Percentiles rank a stretch among this genome's conserved stretches.
These are phyloP conservation scores for Fusarium incarnatum DNA, from an alignment of 2,329 filamentous ascomycete species.

Conservation along the genomic window DNA sequence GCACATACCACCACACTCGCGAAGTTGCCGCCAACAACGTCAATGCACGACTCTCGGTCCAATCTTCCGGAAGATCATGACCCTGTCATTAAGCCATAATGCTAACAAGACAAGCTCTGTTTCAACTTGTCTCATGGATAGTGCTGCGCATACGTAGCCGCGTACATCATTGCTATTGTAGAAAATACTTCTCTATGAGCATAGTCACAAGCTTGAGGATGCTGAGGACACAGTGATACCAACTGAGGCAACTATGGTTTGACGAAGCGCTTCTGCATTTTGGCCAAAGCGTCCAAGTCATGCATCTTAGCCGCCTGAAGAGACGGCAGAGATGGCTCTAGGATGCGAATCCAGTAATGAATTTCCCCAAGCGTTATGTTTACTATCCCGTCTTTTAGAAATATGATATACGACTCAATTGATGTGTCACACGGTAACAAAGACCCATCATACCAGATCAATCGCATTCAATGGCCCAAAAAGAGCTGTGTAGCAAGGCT, in stretches of 20 bases:
- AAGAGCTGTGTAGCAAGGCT: not conserved
- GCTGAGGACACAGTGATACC: not conserved
- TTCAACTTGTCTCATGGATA: constrained; percentile 11
- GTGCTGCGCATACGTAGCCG: not conserved
- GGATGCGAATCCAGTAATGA: not conserved
- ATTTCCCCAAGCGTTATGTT: not conserved
- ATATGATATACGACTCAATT: not conserved
- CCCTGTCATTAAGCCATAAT: constrained; percentile 7
- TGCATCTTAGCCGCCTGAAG: not conserved
- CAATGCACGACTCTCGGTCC: constrained; percentile 4
- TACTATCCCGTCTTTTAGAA: not conserved
- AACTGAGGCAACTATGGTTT: not conserved
- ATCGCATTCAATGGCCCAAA: not conserved
- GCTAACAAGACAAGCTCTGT: constrained; percentile 1
- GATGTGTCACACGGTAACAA: not conserved
- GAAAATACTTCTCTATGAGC: not conserved
- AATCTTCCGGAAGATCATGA: not conserved
- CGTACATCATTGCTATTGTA: not conserved
- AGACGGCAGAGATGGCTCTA: not conserved
- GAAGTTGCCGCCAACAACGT: not conserved
- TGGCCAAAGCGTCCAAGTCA: not conserved
- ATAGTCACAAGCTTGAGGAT: not conserved
- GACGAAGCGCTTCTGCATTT: not conserved
- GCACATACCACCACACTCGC: not conserved
- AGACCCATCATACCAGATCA: not conserved